Evolutionary conservation across 805 yeast species (phyloP), one percentile per base, ranked within the genome.

Genomic region (Candida michaelii): DNA sequence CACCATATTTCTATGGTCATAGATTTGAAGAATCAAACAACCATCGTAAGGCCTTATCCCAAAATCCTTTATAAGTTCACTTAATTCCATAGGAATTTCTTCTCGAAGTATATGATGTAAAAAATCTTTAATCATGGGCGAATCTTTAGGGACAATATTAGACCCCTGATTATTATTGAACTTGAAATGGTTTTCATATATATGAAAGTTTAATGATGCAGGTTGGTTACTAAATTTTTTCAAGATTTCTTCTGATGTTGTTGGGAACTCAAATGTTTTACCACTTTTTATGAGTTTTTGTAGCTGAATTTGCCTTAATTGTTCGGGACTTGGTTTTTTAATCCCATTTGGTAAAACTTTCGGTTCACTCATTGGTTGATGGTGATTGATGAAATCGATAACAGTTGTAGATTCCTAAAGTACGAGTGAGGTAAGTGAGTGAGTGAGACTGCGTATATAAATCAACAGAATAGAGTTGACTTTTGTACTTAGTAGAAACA

Each of bases 111-210:
- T 85, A 55, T 82, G 85, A 49, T 83, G 81, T 46, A 91, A 66
- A 54, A 93, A 93, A 48, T 83, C 86, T 58, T 83, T 85, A 38
- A 88, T 78, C 58, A 86, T 77, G 12, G 88, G 84, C 46, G 87
- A 85, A 53, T 77, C 77, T 56, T 85, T 85, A 5, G 96, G 89
- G 30, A 93, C 85, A 5, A 63, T 59, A 37, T 86, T 77, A 6
- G 95, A 89, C 53, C 90, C 97, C 56, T 74, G 76, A 39, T 85
- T 91, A 50, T 86, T 87, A 48, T 95, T 95, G 67, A 91, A 90
- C 47, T 95, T 77, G 61, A 82, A 91, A 63, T 90, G 96, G 43
- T 88, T 89, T 53, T 89, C 93, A 63, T 87, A 90, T 17, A 91
- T 89, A 56, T 91, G 97, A 54, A 91, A 83, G 50, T 82, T 95